Evolutionary conservation across 805 yeast species (phyloP).

Genomic region (Starmerella stigmatis): DNA sequence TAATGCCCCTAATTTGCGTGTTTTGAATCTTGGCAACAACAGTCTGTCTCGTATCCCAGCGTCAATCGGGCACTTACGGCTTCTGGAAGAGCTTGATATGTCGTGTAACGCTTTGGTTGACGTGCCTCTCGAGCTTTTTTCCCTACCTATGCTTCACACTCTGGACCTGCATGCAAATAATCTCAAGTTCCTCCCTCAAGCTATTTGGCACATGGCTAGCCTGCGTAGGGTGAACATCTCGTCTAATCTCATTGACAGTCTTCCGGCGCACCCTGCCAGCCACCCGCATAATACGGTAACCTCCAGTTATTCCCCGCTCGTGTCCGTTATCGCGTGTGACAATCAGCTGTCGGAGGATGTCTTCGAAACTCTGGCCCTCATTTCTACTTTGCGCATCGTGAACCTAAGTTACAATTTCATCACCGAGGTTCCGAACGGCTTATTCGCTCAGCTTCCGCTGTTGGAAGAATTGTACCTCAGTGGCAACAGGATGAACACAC

Average conservation of each 20-base stretch:
- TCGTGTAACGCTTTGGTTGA: conserved; percentile 63
- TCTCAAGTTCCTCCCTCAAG: conserved; percentile 55
- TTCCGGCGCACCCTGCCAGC: conserved; percentile 10
- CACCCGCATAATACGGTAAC: neutral
- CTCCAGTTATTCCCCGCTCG: conserved; percentile 1
- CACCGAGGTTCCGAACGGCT: conserved; percentile 71
- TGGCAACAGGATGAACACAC: conserved; percentile 66
- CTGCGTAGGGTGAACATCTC: conserved; percentile 26
- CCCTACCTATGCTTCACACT: conserved; percentile 46
- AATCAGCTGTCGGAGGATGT: conserved; percentile 72
- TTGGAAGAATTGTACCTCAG: conserved; percentile 63
- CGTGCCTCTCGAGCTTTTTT: conserved; percentile 57
- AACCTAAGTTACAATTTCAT: conserved; percentile 79
- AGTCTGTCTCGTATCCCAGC: conserved; percentile 68
- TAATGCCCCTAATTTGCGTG: conserved; percentile 56
- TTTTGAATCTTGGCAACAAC: conserved; percentile 66
- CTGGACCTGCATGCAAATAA: conserved; percentile 81
- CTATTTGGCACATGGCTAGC: conserved; percentile 49
- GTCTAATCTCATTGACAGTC: conserved; percentile 21
- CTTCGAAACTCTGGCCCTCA: conserved; percentile 53
- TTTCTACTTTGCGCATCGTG: conserved; percentile 48
- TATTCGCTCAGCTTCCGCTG: conserved; percentile 43
- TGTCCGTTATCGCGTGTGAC: conserved; percentile 56
- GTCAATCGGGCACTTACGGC: conserved; percentile 49
- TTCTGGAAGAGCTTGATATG: conserved; percentile 55